phyloP scores from a whole-genome alignment of 139 green algal genomes.

The Chloropicon primus region DNA sequence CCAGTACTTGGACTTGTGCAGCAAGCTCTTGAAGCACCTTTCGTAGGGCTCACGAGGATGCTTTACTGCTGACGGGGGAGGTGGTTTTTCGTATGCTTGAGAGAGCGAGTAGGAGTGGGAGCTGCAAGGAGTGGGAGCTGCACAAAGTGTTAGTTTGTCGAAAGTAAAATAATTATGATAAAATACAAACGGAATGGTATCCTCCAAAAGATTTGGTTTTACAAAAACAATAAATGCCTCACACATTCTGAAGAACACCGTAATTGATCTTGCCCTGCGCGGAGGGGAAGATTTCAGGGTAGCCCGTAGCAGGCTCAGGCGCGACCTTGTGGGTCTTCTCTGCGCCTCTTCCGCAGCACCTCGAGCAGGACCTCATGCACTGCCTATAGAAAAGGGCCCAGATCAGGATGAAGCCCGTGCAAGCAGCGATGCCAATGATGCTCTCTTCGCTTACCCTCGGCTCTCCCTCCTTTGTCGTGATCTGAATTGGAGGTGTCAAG shows the following conservation, averaged over 20 bases:
- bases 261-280: neutral
- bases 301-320: neutral
- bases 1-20: neutral
- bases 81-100: too few species aligned
- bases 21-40: neutral
- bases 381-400: neutral
- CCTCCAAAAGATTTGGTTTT: too few species aligned
- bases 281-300: neutral
- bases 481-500: neutral
- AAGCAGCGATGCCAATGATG: neutral
- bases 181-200: too few species aligned
- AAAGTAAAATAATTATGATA: too few species aligned
- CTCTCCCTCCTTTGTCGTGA: neutral
- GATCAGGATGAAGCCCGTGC: neutral
- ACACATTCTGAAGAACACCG: neutral
- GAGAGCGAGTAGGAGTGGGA: too few species aligned
- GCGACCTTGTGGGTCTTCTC: neutral
- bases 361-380: neutral
- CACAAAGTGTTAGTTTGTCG: too few species aligned
- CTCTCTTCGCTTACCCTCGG: neutral
- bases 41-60: neutral
- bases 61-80: neutral
- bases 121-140: too few species aligned
- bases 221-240: too few species aligned
- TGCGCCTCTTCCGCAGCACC: neutral